These are phyloP conservation scores for Venturiaceae sp. DNA, from an alignment of 2,329 filamentous ascomycete genomes.

Conservation along the genomic window DNA sequence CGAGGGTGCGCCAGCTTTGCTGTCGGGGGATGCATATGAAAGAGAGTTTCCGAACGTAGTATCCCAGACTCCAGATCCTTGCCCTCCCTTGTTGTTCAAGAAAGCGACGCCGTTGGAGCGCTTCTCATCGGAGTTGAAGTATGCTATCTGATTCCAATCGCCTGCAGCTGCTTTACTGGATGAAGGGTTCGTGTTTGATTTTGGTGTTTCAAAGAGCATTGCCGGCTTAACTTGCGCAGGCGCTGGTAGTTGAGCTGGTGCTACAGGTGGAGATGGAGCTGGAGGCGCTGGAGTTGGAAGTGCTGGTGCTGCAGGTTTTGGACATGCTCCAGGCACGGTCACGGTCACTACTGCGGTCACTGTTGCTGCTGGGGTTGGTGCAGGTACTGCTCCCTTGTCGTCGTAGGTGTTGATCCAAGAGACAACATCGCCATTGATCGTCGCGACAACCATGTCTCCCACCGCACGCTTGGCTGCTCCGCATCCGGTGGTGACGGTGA, in stretches of 20 bases:
- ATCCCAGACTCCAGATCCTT: conserved; percentile 42
- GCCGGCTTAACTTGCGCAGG: conserved; percentile 5
- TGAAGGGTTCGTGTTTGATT: not conserved
- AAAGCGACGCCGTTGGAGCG: conserved; percentile 46
- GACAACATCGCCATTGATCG: conserved; percentile 47
- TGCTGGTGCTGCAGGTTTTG: not conserved
- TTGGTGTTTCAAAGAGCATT: not conserved
- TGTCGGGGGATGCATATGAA: conserved; percentile 41
- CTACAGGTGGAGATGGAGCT: conserved; percentile 1
- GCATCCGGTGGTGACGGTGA: conserved; percentile 9
- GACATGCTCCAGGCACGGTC: not conserved
- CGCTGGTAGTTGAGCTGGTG: conserved; percentile 4
- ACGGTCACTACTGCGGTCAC: not conserved
- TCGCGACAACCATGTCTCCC: conserved; percentile 21
- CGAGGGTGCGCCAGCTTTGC: conserved; percentile 33
- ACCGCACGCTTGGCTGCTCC: not conserved
- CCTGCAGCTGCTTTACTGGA: conserved; percentile 10
- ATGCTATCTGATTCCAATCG: conserved; percentile 35
- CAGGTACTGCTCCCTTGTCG: not conserved
- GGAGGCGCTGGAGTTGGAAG: conserved; percentile 10
- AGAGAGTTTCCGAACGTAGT: conserved; percentile 48
- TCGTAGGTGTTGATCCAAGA: conserved; percentile 36
- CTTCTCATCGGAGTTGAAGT: conserved; percentile 33
- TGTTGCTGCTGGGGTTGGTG: not conserved
- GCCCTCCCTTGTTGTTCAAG: conserved; percentile 47